Evolutionary conservation across 2,329 filamentous ascomycete genomes (phyloP).

Genomic region (Sporothrix dimorphospora): DNA sequence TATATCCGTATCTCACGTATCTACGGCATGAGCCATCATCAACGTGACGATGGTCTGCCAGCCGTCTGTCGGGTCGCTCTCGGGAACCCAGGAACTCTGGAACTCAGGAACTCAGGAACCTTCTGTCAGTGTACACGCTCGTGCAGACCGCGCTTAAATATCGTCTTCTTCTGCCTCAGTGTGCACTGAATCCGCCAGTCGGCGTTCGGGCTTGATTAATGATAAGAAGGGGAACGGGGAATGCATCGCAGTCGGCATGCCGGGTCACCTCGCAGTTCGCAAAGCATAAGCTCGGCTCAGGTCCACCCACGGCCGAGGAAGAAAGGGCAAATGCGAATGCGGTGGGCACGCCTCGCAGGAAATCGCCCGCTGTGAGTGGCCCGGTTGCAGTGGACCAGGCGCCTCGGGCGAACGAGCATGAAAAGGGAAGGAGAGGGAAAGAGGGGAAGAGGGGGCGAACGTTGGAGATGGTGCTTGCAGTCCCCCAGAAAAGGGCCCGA

Average conservation of each 20-base stretch:
- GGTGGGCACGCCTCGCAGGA: too few relatives aligned
- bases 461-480: not conserved
- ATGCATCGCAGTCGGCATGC: not conserved
- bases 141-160: too few relatives aligned
- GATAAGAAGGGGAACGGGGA: not conserved
- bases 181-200: not conserved
- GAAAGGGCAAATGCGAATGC: not conserved
- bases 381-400: not conserved
- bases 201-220: not conserved
- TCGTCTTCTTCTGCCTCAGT: too few relatives aligned
- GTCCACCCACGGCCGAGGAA: not conserved
- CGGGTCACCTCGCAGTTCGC: not conserved
- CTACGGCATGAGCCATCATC: too few relatives aligned
- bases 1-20: too few relatives aligned
- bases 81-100: too few relatives aligned
- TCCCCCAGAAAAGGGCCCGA: not conserved
- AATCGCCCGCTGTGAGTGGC: not conserved
- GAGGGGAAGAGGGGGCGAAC: slow-evolving; percentile 3
- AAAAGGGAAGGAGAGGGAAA: slow-evolving; percentile 13
- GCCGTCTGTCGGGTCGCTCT: too few relatives aligned
- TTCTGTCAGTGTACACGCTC: too few relatives aligned
- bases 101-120: too few relatives aligned
- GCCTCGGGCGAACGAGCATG: slow-evolving; percentile 5
- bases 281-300: not conserved
- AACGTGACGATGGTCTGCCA: too few relatives aligned